phyloP scores from a whole-genome alignment of 2,329 filamentous ascomycete genomes.

The Ceratocystis alfenasii region DNA sequence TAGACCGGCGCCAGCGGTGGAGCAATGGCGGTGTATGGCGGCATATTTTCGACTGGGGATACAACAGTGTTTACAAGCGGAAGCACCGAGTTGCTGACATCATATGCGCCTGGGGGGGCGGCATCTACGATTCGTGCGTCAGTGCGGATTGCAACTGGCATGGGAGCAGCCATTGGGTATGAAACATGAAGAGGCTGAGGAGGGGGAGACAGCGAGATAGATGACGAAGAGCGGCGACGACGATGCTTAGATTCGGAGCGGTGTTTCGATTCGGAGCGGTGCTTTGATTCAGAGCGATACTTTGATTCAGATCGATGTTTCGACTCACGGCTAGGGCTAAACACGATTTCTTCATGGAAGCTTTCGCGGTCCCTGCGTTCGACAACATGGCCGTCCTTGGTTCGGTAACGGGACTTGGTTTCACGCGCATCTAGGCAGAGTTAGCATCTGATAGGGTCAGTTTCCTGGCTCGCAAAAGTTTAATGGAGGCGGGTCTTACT shows the following conservation, averaged over 20 bases:
- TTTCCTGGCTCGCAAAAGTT: neutral
- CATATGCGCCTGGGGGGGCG: conserved; percentile 11
- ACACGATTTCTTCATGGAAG: conserved; percentile 21
- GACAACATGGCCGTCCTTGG: conserved; percentile 19
- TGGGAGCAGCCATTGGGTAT: conserved; percentile 18
- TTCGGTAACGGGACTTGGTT: conserved; percentile 13
- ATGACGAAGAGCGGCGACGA: neutral
- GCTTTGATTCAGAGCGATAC: conserved; percentile 2
- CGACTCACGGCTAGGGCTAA: conserved; percentile 7
- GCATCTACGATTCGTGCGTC: conserved; percentile 18
- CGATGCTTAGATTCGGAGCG: neutral
- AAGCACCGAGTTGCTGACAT: conserved; percentile 25
- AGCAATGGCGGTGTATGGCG: neutral
- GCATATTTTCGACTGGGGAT: conserved; percentile 24
- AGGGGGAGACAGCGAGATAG: neutral
- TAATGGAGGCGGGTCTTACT: neutral
- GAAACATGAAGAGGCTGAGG: conserved; percentile 13
- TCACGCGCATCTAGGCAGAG: neutral
- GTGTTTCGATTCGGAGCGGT: neutral
- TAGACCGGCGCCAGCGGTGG: neutral
- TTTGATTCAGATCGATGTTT: neutral
- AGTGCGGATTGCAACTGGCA: conserved; percentile 16
- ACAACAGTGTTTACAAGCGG: conserved; percentile 28
- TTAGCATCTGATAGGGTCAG: neutral
- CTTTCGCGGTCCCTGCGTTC: conserved; percentile 19